phyloP scores from a whole-genome alignment of 2,329 filamentous ascomycete species.

The Aspergillus melleus region DNA sequence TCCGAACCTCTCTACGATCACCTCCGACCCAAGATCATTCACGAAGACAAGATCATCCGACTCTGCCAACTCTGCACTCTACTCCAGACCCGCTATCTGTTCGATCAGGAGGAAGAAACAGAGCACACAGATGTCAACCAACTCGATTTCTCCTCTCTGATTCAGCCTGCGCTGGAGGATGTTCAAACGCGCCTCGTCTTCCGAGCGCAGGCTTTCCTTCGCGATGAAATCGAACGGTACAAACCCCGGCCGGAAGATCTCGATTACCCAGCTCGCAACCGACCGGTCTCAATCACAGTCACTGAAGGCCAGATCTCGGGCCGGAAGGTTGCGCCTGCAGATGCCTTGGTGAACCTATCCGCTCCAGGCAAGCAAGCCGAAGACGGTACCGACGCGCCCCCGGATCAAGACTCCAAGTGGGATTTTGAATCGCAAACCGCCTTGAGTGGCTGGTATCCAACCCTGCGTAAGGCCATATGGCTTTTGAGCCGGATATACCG shows the following conservation, averaged over 20 bases:
- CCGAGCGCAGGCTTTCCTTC: slow-evolving; percentile 61
- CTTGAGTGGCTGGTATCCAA: slow-evolving; percentile 65
- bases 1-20: slow-evolving; percentile 69
- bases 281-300: slow-evolving; percentile 43
- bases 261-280: slow-evolving; percentile 60
- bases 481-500: slow-evolving; percentile 68
- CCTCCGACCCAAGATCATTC: slow-evolving; percentile 64
- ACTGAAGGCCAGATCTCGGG: slow-evolving; percentile 54
- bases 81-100: slow-evolving; percentile 65
- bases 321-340: slow-evolving; percentile 48
- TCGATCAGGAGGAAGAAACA: slow-evolving; percentile 56
- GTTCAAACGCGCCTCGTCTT: slow-evolving; percentile 68
- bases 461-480: slow-evolving; percentile 66
- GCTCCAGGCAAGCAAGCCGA: slow-evolving; percentile 53
- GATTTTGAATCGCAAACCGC: slow-evolving; percentile 58
- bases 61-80: slow-evolving; percentile 67
- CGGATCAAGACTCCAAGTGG: slow-evolving; percentile 50
- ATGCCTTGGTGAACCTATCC: slow-evolving; percentile 42
- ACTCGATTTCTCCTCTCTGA: slow-evolving; percentile 62
- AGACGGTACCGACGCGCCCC: slow-evolving; percentile 48
- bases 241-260: slow-evolving; percentile 65
- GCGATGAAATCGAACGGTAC: slow-evolving; percentile 66
- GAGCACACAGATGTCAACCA: slow-evolving; percentile 53
- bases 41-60: slow-evolving; percentile 65
- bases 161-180: slow-evolving; percentile 67